These are phyloP conservation scores for Globisporangium canariense DNA, from an alignment of 352 stramenopile species.

Conservation along the genomic window DNA sequence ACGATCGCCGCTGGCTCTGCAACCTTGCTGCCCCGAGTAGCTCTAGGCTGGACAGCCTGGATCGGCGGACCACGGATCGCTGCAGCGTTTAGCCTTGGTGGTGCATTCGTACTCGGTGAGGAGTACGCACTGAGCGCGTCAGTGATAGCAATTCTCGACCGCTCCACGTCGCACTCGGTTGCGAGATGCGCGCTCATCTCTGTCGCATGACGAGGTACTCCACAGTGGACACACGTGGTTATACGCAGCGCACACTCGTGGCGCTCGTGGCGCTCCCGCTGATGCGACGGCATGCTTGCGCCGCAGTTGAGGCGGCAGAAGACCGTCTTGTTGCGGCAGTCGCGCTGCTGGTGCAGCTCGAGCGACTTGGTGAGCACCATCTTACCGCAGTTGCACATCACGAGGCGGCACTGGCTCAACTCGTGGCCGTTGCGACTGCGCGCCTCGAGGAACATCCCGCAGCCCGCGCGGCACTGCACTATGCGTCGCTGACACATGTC, in stretches of 20 bases:
- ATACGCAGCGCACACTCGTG: slow-evolving; percentile 42
- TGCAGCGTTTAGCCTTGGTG: slow-evolving; percentile 18
- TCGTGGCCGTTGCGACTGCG: slow-evolving; percentile 58
- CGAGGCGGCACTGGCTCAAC: slow-evolving; percentile 61
- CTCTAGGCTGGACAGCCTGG: background rate
- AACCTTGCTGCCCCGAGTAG: background rate
- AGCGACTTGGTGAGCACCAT: slow-evolving; percentile 61
- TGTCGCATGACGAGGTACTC: slow-evolving; percentile 28
- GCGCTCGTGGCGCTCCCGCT: slow-evolving; percentile 52
- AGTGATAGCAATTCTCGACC: slow-evolving; percentile 22
- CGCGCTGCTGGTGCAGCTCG: slow-evolving; percentile 47
- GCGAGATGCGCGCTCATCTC: slow-evolving; percentile 40
- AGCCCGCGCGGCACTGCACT: slow-evolving; percentile 50
- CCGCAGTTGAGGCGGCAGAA: slow-evolving; percentile 39
- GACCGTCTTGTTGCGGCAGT: slow-evolving; percentile 43
- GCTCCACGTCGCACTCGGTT: slow-evolving; percentile 40
- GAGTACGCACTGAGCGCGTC: slow-evolving; percentile 24
- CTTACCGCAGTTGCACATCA: slow-evolving; percentile 60
- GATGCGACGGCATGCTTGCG: slow-evolving; percentile 23
- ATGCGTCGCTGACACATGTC: slow-evolving; percentile 35
- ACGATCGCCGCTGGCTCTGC: slow-evolving; percentile 12
- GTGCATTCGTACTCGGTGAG: background rate
- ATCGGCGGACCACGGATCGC: slow-evolving; percentile 29
- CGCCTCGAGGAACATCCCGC: slow-evolving; percentile 43
- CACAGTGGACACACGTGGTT: slow-evolving; percentile 38